Evolutionary conservation across 805 yeast species (phyloP).

Genomic region (Suhomyces faveliae): DNA sequence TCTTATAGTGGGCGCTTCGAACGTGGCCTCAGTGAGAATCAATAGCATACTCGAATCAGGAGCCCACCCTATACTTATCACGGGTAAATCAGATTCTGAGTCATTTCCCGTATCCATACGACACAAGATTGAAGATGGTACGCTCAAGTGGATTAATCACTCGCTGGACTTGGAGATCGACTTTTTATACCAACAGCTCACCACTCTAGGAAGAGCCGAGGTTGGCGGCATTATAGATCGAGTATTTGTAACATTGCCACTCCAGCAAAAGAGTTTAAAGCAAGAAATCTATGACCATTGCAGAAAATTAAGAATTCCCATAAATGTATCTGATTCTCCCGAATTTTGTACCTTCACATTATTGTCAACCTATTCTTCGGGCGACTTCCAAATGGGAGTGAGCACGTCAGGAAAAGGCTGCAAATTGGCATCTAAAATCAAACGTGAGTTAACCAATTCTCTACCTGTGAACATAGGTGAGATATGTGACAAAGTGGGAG

Average conservation of each 20-base stretch:
- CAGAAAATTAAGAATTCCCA: slow-evolving; percentile 66
- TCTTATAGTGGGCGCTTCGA: slow-evolving; percentile 54
- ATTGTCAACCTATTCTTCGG: slow-evolving; percentile 67
- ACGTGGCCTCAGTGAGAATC: slow-evolving; percentile 48
- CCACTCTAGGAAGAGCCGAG: slow-evolving; percentile 56
- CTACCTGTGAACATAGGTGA: slow-evolving; percentile 71
- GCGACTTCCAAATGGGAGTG: slow-evolving; percentile 77
- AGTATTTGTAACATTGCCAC: slow-evolving; percentile 61
- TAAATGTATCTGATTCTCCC: slow-evolving; percentile 75
- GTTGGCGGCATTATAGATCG: slow-evolving; percentile 70
- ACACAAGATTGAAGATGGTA: slow-evolving; percentile 21
- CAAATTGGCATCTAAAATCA: slow-evolving; percentile 75
- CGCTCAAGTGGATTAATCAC: slow-evolving; percentile 21
- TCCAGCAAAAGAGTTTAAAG: slow-evolving; percentile 28
- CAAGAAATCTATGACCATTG: slow-evolving; percentile 51
- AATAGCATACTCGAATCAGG: slow-evolving; percentile 50
- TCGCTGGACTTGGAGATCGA: slow-evolving; percentile 28
- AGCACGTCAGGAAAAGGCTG: slow-evolving; percentile 91
- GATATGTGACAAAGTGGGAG: slow-evolving; percentile 68
- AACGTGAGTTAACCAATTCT: slow-evolving; percentile 63
- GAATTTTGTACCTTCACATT: slow-evolving; percentile 73
- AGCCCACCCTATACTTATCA: slow-evolving; percentile 51
- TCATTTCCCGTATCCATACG: slow-evolving; percentile 24
- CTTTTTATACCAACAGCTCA: slow-evolving; percentile 38
- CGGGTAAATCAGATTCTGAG: slow-evolving; percentile 23